phyloP scores from a whole-genome alignment of 495 filamentous ascomycete genomes.

The Sporormia fimetaria region DNA sequence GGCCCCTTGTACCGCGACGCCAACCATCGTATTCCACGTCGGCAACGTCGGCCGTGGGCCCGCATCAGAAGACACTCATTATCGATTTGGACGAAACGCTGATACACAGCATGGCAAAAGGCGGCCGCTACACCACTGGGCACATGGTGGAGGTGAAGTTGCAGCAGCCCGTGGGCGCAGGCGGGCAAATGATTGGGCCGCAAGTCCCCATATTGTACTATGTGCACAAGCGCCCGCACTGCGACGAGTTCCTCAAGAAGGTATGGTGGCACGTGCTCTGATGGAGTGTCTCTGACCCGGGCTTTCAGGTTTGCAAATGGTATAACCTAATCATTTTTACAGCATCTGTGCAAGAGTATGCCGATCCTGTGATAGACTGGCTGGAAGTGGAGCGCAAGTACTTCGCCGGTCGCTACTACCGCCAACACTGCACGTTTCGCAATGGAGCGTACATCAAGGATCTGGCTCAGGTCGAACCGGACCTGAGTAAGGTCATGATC shows the following conservation, averaged over 20 bases:
- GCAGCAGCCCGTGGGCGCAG: conserved; percentile 49
- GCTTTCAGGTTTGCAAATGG: conserved; percentile 70
- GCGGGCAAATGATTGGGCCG: conserved; percentile 55
- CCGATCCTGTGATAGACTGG: conserved; percentile 98
- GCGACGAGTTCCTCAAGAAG: conserved; percentile 91
- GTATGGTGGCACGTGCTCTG: conserved; percentile 33
- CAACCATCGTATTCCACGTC: conserved; percentile 65
- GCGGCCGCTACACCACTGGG: conserved; percentile 86
- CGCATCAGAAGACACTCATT: conserved; percentile 78
- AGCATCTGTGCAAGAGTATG: conserved; percentile 95
- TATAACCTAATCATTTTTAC: conserved; percentile 97
- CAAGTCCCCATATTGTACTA: conserved; percentile 98
- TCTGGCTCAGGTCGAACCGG: conserved; percentile 86
- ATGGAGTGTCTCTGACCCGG: conserved; percentile 4
- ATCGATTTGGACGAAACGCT: conserved; percentile 93
- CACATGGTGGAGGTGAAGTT: conserved; percentile 99
- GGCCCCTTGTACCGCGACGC: conserved; percentile 75
- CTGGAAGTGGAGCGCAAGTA: conserved; percentile 92
- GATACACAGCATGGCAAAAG: conserved; percentile 94
- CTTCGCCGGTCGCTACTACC: conserved; percentile 82
- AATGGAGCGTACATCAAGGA: conserved; percentile 98
- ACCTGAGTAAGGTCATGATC: conserved; percentile 95
- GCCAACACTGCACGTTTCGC: conserved; percentile 90
- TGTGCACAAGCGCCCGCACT: conserved; percentile 93
- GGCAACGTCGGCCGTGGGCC: conserved; percentile 37